phyloP scores from a whole-genome alignment of 768 basidiomycete species.

The Rhodotorula babjevae region DNA sequence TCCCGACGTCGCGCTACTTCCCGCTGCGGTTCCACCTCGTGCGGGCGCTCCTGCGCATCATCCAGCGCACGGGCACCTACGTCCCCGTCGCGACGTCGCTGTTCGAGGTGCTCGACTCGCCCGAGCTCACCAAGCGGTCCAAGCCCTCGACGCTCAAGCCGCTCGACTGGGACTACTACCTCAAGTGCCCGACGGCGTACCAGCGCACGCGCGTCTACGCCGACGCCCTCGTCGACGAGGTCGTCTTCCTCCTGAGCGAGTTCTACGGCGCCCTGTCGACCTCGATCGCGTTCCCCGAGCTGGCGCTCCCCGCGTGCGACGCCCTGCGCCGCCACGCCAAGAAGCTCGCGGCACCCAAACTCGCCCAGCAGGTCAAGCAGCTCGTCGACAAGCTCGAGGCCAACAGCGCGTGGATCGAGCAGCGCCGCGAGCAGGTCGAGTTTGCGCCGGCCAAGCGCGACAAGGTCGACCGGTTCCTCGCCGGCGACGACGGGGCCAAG shows the following conservation, averaged over 20 bases:
- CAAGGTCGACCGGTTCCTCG: constrained; percentile 61
- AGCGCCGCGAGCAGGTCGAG: constrained; percentile 61
- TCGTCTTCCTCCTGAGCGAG: constrained; percentile 69
- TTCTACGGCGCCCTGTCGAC: constrained; percentile 73
- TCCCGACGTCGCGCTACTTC: constrained; percentile 83
- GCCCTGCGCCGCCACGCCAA: constrained; percentile 71
- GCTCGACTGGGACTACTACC: constrained; percentile 77
- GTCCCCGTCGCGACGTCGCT: constrained; percentile 82
- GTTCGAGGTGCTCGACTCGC: constrained; percentile 74
- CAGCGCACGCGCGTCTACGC: constrained; percentile 77
- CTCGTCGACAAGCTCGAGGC: constrained; percentile 84
- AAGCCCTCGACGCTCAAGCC: constrained; percentile 82
- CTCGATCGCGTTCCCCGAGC: constrained; percentile 89
- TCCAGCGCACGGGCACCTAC: constrained; percentile 74
- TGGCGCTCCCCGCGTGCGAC: constrained; percentile 70
- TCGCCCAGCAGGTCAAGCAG: constrained; percentile 58
- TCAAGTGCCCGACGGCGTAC: constrained; percentile 84
- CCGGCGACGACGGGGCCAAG: constrained; percentile 57
- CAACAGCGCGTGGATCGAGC: constrained; percentile 71
- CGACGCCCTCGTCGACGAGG: constrained; percentile 78
- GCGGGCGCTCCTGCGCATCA: constrained; percentile 79
- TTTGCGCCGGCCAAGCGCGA: constrained; percentile 69
- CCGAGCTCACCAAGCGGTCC: constrained; percentile 63
- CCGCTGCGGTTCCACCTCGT: constrained; percentile 90
- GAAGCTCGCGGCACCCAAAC: constrained; percentile 49